Evolutionary conservation across 2,329 filamentous ascomycete species (phyloP), one percentile per base, ranked within the genome.

Genomic region (Ascochyta pisi): DNA sequence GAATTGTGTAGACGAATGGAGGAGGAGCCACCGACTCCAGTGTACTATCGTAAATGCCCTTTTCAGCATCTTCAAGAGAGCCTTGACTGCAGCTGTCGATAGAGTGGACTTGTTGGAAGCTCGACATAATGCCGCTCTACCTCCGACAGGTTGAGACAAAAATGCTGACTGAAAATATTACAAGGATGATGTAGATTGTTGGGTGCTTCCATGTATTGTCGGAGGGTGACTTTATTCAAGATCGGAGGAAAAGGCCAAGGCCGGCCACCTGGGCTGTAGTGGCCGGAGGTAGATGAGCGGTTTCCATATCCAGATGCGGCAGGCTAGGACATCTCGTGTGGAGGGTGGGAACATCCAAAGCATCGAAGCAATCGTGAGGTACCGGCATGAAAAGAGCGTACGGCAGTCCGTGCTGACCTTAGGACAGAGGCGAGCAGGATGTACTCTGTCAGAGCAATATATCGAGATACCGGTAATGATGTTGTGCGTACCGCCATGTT

Each of bases 11-110:
- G 15, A 70, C 64, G 23, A 72, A 71, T 16, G 67, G 61, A 33
- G 59, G 58, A 44, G 71, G 67, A 39, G 66, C 62, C 19, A 55
- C 59, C 46, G 64, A 38, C 38, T 65, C 64, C 29, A 63, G n/a
- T 38, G 70, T 63, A 27, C 51, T 66, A 39, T 70, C 66, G 41
- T 63, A 65, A 39, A 73, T 65, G 42, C 71, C 71, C 57, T 73
- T 73, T 54, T 74, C 71, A 33, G 70, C 69, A 63, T 72, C 68
- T 44, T 69, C 64, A 26, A 73, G 43, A 15, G 69, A 68, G 56
- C 69, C 60, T 13, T 63, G 54, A 53, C 65, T 71, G 26, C 51
- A 53, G 19, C 50, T 40, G 50, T 46, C 56, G 38, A 51, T 33
- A 44, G 62, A 56, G 39, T 62, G 50, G 54, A 45, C 62, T 50